Percentiles rank a stretch among this genome's conserved stretches.
Conservation (phyloP, 345 rosid genomes). For the Gossypioides kirkii region DNA sequence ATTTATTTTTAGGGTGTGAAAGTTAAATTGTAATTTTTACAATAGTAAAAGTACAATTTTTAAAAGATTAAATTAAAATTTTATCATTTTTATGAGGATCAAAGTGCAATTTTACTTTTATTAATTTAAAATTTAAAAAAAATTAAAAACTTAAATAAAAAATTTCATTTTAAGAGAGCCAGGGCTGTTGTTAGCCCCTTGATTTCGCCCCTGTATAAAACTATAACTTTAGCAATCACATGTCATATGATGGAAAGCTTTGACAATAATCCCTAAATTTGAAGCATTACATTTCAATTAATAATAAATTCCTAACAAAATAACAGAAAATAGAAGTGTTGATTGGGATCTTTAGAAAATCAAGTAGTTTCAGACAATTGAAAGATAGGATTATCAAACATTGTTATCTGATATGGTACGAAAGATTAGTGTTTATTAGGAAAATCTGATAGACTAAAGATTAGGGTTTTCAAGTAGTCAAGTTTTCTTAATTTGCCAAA, state of each 20-base stretch:
- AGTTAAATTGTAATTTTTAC: too few species aligned
- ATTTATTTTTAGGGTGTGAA: too few species aligned
- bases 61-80: too few species aligned
- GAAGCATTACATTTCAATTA: constrained; percentile 1
- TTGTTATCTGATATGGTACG: background rate
- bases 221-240: background rate
- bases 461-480: background rate
- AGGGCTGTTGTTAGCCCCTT: too few species aligned
- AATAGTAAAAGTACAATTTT: too few species aligned
- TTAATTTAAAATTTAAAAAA: too few species aligned
- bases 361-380: background rate
- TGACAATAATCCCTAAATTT: background rate
- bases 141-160: too few species aligned
- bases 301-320: background rate
- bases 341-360: constrained; percentile 7
- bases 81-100: too few species aligned
- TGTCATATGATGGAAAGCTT: background rate
- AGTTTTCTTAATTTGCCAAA: background rate
- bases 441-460: background rate
- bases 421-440: background rate
- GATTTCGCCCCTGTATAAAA: too few species aligned
- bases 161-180: too few species aligned
- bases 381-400: background rate
- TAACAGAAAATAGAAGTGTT: background rate
- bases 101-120: too few species aligned